Conservation (phyloP, 2,329 filamentous ascomycete species). For the Fusarium tjaetaba region DNA sequence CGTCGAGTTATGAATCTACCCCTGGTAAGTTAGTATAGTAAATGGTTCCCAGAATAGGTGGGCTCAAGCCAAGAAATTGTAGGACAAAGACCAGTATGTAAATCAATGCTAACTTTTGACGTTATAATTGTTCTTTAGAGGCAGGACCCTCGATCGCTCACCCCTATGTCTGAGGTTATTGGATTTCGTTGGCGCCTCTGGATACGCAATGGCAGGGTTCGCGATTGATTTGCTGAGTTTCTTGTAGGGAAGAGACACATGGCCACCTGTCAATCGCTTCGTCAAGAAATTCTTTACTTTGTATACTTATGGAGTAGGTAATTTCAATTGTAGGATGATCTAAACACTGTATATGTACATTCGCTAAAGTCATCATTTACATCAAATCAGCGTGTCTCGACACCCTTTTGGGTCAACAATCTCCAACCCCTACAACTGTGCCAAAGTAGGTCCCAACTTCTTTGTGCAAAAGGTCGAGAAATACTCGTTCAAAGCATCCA, state of each 20-base stretch:
- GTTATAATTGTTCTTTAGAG: neutral
- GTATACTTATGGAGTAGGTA: neutral
- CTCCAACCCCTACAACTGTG: slow-evolving; percentile 40
- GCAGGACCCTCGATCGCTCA: neutral
- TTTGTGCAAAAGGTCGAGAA: slow-evolving; percentile 79
- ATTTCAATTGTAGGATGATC: neutral
- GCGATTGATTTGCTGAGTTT: neutral
- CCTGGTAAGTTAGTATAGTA: neutral
- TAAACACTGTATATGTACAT: neutral
- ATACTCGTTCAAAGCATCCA: slow-evolving; percentile 84
- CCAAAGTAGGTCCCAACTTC: slow-evolving; percentile 53
- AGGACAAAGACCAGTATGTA: neutral
- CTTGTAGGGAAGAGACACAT: neutral
- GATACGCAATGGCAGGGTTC: neutral
- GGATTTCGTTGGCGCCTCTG: neutral
- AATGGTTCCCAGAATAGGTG: neutral
- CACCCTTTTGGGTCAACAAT: neutral
- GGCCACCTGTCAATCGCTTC: neutral
- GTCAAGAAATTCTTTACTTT: neutral
- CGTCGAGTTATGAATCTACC: neutral
- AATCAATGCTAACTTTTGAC: neutral
- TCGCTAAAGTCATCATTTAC: slow-evolving; percentile 4
- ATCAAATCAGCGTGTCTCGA: neutral
- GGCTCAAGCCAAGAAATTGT: neutral
- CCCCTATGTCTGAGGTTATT: neutral